Evolutionary conservation across 345 rosid genomes (phyloP).

Genomic region (Murraya paniculata): DNA sequence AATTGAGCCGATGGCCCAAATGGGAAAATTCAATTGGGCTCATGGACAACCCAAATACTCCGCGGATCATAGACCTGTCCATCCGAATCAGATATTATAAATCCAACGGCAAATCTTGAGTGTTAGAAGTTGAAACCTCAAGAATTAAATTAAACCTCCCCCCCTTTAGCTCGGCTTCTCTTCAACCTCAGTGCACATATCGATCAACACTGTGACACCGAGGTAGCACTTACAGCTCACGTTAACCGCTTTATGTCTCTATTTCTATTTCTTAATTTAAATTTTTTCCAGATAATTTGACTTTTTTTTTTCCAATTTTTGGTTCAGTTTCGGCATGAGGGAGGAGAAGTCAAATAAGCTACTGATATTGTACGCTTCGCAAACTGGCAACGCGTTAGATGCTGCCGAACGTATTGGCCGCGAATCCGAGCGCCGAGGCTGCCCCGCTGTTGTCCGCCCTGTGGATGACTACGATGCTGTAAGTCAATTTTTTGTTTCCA

Average conservation of each 20-base stretch:
- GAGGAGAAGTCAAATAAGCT: constrained; percentile 41
- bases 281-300: not conserved
- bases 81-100: no score
- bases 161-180: no score
- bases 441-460: constrained; percentile 48
- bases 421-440: constrained; percentile 74
- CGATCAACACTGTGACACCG: not conserved
- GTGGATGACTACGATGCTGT: constrained; percentile 65
- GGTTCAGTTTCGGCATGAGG: constrained; percentile 14
- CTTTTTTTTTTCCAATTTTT: not conserved
- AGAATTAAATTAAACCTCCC: no score
- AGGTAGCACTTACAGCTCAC: not conserved
- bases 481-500: constrained; percentile 13
- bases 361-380: constrained; percentile 65
- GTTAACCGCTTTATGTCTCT: not conserved
- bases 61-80: no score
- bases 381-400: constrained; percentile 85
- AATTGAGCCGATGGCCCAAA: not conserved
- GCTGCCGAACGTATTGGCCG: constrained; percentile 81
- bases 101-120: not conserved
- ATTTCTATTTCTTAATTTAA: not conserved
- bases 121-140: not conserved
- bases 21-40: not conserved
- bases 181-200: not conserved
- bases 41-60: no score